A percentile compares a stretch with the other conserved stretches of the same genome.
These are phyloP conservation scores for Aspergillus japonicus DNA, from an alignment of 2,329 filamentous ascomycete species.

Conservation along the genomic window DNA sequence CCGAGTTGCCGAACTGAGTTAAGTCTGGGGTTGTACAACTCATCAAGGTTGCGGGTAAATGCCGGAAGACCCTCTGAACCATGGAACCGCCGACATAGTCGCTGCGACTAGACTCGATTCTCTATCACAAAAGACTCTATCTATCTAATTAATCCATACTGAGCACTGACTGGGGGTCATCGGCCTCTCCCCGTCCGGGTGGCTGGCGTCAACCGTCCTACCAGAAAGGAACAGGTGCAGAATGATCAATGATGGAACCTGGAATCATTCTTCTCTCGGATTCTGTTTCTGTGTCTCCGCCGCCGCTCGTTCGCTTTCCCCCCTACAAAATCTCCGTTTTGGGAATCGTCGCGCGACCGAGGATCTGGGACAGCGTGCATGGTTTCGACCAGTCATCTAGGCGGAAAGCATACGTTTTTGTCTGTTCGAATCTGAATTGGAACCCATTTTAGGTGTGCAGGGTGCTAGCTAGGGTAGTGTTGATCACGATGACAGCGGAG, in stretches of 20 bases:
- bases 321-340: neutral
- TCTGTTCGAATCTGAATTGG: neutral
- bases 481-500: neutral
- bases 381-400: neutral
- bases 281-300: too few species aligned
- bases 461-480: neutral
- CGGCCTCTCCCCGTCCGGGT: neutral
- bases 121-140: neutral
- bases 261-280: neutral
- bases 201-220: neutral
- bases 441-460: too few species aligned
- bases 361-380: neutral
- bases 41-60: slow-evolving; percentile 18
- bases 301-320: too few species aligned
- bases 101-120: slow-evolving; percentile 8
- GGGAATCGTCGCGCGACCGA: neutral
- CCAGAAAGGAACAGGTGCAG: slow-evolving; percentile 7
- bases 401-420: neutral
- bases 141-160: neutral
- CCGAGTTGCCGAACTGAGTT: neutral
- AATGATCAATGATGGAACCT: neutral
- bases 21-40: slow-evolving; percentile 3
- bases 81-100: slow-evolving; percentile 16
- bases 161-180: neutral
- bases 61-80: slow-evolving; percentile 14